phyloP scores from a whole-genome alignment of 192 early-diverging fungal species.

The Coemansia umbellata region DNA sequence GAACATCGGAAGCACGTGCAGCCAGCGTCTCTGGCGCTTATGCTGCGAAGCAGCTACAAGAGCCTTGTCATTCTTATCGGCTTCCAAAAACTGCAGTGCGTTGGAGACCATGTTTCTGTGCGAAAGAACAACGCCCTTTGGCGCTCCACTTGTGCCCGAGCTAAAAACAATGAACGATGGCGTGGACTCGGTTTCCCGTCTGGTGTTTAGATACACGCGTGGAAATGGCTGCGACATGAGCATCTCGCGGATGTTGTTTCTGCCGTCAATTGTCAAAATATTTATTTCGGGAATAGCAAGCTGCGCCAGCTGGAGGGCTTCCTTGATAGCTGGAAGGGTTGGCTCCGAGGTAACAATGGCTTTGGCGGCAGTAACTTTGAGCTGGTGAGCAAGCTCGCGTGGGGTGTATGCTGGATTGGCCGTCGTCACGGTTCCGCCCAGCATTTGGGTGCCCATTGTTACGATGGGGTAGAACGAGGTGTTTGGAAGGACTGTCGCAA shows the following conservation, averaged over 20 bases:
- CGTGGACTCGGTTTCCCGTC: constrained; percentile 14
- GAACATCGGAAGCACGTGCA: constrained; percentile 64
- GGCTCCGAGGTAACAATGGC: constrained; percentile 56
- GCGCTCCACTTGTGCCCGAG: constrained; percentile 55
- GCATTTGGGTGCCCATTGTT: constrained; percentile 59
- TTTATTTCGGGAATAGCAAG: constrained; percentile 22
- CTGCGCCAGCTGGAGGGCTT: constrained; percentile 17
- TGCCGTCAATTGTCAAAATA: constrained; percentile 29
- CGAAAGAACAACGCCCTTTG: constrained; percentile 82
- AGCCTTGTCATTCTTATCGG: constrained; percentile 39
- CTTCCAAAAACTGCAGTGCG: constrained; percentile 51
- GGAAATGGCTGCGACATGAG: constrained; percentile 22
- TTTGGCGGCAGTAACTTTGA: constrained; percentile 65
- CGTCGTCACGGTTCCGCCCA: constrained; percentile 66
- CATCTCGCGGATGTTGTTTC: constrained; percentile 7
- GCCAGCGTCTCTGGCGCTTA: constrained; percentile 30
- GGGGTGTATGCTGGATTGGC: constrained; percentile 82
- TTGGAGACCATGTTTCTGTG: constrained; percentile 83
- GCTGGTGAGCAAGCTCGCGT: constrained; percentile 73
- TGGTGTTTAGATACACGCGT: constrained; percentile 24
- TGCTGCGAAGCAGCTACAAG: constrained; percentile 3
- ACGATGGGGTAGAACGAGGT: constrained; percentile 61
- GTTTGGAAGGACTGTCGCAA: constrained; percentile 72
- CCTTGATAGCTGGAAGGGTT: constrained; percentile 19
- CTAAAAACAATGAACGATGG: constrained; percentile 47